phyloP scores from a whole-genome alignment of 257 asterid genomes.

The Scutellaria galericulata region DNA sequence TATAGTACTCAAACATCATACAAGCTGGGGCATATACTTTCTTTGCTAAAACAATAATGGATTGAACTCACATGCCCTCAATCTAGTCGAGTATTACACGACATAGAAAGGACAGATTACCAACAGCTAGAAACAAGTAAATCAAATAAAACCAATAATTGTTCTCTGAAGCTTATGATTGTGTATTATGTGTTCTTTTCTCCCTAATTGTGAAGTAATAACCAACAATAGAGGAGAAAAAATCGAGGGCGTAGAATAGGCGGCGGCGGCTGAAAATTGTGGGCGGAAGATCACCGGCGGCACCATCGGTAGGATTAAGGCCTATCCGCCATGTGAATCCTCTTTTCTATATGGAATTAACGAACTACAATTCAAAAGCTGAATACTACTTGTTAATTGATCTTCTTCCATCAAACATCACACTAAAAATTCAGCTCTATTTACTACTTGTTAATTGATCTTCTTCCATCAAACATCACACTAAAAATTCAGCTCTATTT shows the following conservation, averaged over 20 bases:
- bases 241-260: neutral
- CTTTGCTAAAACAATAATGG: neutral
- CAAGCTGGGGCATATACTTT: constrained; percentile 1
- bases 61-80: too few relatives aligned
- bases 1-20: neutral
- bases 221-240: neutral
- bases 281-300: neutral
- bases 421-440: neutral
- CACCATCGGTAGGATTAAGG: too few relatives aligned
- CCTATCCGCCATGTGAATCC: too few relatives aligned
- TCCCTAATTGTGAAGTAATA: neutral
- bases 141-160: neutral
- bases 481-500: neutral
- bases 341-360: neutral
- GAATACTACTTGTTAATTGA: neutral
- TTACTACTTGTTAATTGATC: neutral
- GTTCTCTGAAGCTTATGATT: constrained; percentile 12
- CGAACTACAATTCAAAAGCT: neutral
- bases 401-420: neutral
- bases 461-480: neutral
- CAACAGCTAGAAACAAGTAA: neutral
- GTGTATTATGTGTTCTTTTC: neutral
- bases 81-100: neutral
- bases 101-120: neutral
- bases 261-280: neutral